phyloP scores from a whole-genome alignment of 148 eudicot genomes.

The Silene conica region DNA sequence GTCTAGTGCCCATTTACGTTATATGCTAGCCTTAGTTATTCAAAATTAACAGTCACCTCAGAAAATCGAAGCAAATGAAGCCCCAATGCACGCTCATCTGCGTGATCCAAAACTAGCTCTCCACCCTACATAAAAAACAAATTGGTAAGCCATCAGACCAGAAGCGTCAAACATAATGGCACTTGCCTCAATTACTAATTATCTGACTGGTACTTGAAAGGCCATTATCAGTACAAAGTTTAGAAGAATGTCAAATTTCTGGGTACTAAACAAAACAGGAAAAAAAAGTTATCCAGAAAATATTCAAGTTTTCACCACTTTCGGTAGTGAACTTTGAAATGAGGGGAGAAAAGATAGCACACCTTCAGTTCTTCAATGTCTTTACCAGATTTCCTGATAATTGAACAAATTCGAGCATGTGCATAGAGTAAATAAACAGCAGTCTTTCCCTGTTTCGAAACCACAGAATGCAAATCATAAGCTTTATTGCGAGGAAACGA shows the following conservation, averaged over 20 bases:
- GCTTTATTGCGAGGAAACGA: background rate
- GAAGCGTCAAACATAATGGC: too few species aligned
- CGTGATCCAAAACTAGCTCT: constrained; percentile 46
- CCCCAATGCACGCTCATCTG: constrained; percentile 74
- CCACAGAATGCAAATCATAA: constrained; percentile 3
- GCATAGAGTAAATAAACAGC: constrained; percentile 93
- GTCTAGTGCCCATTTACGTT: too few species aligned
- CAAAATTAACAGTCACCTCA: constrained; percentile 40
- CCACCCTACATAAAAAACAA: constrained; percentile 42
- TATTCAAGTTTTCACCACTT: too few species aligned
- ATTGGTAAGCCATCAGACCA: background rate
- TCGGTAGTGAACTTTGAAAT: too few species aligned
- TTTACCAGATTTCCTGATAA: constrained; percentile 91
- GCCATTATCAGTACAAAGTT: too few species aligned
- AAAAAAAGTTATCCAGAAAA: too few species aligned
- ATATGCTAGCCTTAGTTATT: too few species aligned
- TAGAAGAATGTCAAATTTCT: too few species aligned
- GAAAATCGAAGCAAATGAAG: constrained; percentile 83
- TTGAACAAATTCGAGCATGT: constrained; percentile 94
- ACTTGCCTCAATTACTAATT: too few species aligned
- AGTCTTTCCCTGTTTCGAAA: constrained; percentile 74
- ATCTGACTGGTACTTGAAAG: constrained; percentile 1
- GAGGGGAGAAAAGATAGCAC: constrained; percentile 11
- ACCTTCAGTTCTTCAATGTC: constrained; percentile 73
- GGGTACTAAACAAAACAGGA: too few species aligned